A percentile compares a stretch with the other conserved stretches of the same genome.
phyloP scores from a whole-genome alignment of 768 basidiomycete genomes.

The Leccinum incarnatum region DNA sequence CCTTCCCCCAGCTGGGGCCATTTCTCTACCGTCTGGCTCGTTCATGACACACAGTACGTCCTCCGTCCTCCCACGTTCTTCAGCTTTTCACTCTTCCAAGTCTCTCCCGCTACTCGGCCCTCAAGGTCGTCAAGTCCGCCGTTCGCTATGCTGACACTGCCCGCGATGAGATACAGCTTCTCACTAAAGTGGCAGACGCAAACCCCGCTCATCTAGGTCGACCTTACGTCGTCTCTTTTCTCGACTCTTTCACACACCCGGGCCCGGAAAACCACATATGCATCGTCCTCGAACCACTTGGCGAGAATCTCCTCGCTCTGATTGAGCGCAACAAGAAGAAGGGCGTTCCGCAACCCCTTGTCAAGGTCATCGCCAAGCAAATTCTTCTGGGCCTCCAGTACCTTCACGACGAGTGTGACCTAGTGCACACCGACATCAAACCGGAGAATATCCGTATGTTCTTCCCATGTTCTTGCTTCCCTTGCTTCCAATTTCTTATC shows the following conservation, averaged over 20 bases:
- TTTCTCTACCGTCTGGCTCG: slow-evolving; percentile 94
- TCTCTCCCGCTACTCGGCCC: slow-evolving; percentile 73
- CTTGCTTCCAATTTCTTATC: slow-evolving; percentile 12
- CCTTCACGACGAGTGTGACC: slow-evolving; percentile 87
- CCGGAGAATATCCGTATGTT: slow-evolving; percentile 92
- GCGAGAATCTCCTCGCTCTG: slow-evolving; percentile 72
- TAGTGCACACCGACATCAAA: slow-evolving; percentile 93
- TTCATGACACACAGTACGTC: slow-evolving; percentile 71
- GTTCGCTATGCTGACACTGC: slow-evolving; percentile 95
- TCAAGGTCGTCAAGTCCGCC: slow-evolving; percentile 95
- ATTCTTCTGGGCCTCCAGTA: slow-evolving; percentile 87
- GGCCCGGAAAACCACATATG: slow-evolving; percentile 82
- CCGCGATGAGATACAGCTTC: slow-evolving; percentile 91
- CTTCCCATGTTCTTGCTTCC: slow-evolving; percentile 46
- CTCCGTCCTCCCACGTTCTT: slow-evolving; percentile 4
- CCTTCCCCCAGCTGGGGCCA: slow-evolving; percentile 74
- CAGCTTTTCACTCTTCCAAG: slow-evolving; percentile 39
- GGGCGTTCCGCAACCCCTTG: slow-evolving; percentile 77
- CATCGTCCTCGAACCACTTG: slow-evolving; percentile 87
- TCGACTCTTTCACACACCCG: slow-evolving; percentile 83
- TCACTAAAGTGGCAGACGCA: slow-evolving; percentile 68
- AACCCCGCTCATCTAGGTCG: slow-evolving; percentile 79
- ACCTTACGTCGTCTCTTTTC: slow-evolving; percentile 79
- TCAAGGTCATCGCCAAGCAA: slow-evolving; percentile 85
- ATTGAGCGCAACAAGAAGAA: slow-evolving; percentile 79